A percentile compares a stretch with the other conserved stretches of the same genome.
Conservation (phyloP, 2,329 filamentous ascomycete species). For the Colletotrichum noveboracense region DNA sequence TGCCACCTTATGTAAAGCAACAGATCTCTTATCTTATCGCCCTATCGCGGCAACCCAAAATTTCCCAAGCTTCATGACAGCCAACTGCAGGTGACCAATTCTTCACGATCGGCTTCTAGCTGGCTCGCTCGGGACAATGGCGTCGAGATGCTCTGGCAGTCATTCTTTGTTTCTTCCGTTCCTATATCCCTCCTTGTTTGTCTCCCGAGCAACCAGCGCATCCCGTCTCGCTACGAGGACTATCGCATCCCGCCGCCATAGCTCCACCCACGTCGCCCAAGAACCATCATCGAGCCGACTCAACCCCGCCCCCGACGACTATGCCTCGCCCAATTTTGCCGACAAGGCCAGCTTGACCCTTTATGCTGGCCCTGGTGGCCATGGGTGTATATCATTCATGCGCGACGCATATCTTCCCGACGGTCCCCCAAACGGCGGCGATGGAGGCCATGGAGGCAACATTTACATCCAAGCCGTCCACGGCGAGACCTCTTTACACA, state of each 20-base stretch:
- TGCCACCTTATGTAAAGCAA: neutral
- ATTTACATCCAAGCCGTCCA: constrained; percentile 93
- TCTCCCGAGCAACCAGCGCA: constrained; percentile 28
- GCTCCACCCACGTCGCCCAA: constrained; percentile 21
- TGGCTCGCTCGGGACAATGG: constrained; percentile 35
- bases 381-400: constrained; percentile 93
- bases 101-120: neutral
- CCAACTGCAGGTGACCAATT: neutral
- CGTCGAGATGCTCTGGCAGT: constrained; percentile 42
- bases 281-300: constrained; percentile 57
- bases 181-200: constrained; percentile 54
- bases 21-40: constrained; percentile 7
- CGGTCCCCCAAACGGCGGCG: constrained; percentile 92
- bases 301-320: constrained; percentile 85
- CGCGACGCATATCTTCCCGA: constrained; percentile 89
- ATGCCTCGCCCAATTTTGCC: constrained; percentile 80
- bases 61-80: neutral
- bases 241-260: constrained; percentile 17
- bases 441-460: constrained; percentile 90
- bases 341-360: constrained; percentile 84
- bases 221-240: constrained; percentile 29
- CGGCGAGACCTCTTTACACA: constrained; percentile 92
- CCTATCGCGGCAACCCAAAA: neutral
- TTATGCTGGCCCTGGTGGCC: constrained; percentile 80
- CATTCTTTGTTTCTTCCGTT: constrained; percentile 49